Evolutionary conservation across 495 filamentous ascomycete genomes (phyloP), one percentile per base, ranked within the genome.

Genomic region (Chlorociboria aeruginascens): DNA sequence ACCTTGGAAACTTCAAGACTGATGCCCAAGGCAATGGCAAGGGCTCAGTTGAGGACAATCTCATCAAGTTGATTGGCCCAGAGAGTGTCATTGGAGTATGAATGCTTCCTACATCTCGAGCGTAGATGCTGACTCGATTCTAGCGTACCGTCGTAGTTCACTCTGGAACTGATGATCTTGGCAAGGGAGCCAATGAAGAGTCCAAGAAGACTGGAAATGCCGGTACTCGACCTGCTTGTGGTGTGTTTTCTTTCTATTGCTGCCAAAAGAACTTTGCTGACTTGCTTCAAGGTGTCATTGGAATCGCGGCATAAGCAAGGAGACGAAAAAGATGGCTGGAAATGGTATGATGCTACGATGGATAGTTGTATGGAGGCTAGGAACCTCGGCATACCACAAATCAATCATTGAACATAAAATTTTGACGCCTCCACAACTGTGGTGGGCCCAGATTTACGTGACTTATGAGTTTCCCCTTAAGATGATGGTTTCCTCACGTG

Each of bases 151-250:
- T 98, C 37, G 92, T 98, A 62, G 80, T 92, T 60, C 92, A 98
- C 71, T 77, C 77, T 57, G 92, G 89, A 52, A 95, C 89, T 52
- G 92, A 97, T 66, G 92, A 98, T 61, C 82, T 98, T 50, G 92
- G 93, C 63, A 79, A 81, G 72, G 88, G 89, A 60, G 85, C 73
- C 43, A 77, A 85, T 69, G 82, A 86, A 71, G 86, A 95, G 77
- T 93, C 87, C 60, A 86, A 92, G 72, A 95, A 89, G 78, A 98
- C 93, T 42, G 93, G 92, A 52, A 97, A 96, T 65, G 93, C 90
- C 64, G 92, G 92, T 54, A 59, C 67, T 47, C 85, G 92, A 57
- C 92, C 90, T 56, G 93, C 92, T 62, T 98, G 92, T 68, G 92
- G 90, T 79, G 77, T 65, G 75, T 70, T 39, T 28, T 11, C 7